Base-by-base conservation (phyloP, 1,284 basidiomycete genomes). In the Cryptococcus floricola region DNA sequence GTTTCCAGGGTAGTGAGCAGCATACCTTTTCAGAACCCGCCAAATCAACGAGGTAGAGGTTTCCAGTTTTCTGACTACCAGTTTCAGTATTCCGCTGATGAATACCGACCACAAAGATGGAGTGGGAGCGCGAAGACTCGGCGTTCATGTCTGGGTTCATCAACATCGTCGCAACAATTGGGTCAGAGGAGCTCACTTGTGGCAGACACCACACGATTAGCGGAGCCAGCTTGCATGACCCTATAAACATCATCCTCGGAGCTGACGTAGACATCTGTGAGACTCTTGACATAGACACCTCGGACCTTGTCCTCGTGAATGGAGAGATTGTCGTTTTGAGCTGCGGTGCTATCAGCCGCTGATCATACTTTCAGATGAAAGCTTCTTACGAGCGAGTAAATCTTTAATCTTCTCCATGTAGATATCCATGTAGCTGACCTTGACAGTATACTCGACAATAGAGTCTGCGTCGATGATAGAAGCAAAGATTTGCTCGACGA, bases 371-470 rank as follows among this genome's bases (percentile, higher is more conserved):
- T 3, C 25, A 25, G 19, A 7, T 13, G n/a, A 51, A 42, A 48
- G 39, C n/a, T 6, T 83, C 92, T 75, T 77, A 97, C 94, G 96
- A 57, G 93, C 89, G 55, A 99, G 83, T 58, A 99, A 78, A 82
- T 99, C 96, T 57, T 95, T 85, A 67, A 99, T 94, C 64, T 87
- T 85, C 79, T 99, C 96, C 73, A 98, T 84, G 79, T 99, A 99
- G 64, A 99, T 98, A 77, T 99, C 96, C 93, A 99, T 97, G 77
- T 98, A 99, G 39, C 93, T 97, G 53, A 98, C 96, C 80, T 99
- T 99, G 76, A 99, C 96, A 56, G 98, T 85, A 76, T 98, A 99
- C 77, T 99, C 96, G 61, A 98, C 81, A 74, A 92, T 91, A 42
- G 91, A 84, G 67, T 98, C 95, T 54, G 94, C 96, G 66, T 91